These are phyloP conservation scores for Arthrobotrys iridis DNA, from an alignment of 2,329 filamentous ascomycete genomes.

Conservation along the genomic window DNA sequence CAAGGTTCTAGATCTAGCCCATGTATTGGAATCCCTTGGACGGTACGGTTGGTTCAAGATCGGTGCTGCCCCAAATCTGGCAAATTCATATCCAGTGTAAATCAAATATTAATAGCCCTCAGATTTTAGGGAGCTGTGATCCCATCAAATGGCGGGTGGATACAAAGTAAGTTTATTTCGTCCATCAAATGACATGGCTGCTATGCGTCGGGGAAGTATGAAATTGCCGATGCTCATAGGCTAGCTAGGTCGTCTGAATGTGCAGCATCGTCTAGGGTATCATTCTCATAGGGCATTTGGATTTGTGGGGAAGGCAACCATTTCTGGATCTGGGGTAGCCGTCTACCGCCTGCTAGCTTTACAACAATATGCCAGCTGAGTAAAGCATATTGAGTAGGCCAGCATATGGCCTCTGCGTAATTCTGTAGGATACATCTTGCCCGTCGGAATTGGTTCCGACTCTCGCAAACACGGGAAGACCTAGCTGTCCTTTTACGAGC, in stretches of 20 bases:
- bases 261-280: constrained; percentile 20
- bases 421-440: not conserved
- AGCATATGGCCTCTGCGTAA: constrained; percentile 4
- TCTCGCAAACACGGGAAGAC: constrained; percentile 17
- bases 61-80: constrained; percentile 7
- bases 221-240: constrained; percentile 23
- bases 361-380: constrained; percentile 12
- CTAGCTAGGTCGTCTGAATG: constrained; percentile 8
- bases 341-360: constrained; percentile 15
- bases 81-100: not conserved
- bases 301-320: constrained; percentile 47
- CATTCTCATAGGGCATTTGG: constrained; percentile 41
- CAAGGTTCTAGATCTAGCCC: not conserved
- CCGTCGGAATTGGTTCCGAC: constrained; percentile 39
- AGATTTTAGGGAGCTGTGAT: not conserved
- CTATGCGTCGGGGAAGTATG: constrained; percentile 36
- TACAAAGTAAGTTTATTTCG: constrained; percentile 10
- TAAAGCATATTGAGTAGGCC: constrained; percentile 4
- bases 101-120: not conserved
- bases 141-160: constrained; percentile 24
- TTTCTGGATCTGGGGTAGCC: constrained; percentile 50
- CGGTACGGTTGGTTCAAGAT: not conserved
- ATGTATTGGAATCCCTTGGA: not conserved
- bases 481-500: not conserved
- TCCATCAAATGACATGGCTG: constrained; percentile 41